Evolutionary conservation across 2,329 filamentous ascomycete genomes (phyloP).

Genomic region (Diaporthe aspalathi): DNA sequence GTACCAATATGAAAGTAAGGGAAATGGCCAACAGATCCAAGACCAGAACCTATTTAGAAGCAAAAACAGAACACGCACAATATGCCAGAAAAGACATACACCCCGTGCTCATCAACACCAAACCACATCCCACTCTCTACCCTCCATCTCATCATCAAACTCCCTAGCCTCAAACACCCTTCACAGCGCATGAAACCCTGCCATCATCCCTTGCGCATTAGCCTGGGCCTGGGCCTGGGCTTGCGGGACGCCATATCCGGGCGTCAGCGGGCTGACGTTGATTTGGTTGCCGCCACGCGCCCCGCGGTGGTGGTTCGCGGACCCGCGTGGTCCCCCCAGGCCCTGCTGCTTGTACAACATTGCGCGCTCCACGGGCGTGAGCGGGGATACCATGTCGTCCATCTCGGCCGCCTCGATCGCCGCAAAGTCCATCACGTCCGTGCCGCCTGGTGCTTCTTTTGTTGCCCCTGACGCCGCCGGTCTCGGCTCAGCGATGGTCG

Average conservation of each 20-base stretch:
- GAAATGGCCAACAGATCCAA: neutral
- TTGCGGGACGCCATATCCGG: slow-evolving; percentile 18
- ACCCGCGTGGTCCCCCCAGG: slow-evolving; percentile 13
- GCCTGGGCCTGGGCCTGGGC: neutral
- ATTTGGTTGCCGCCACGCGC: neutral
- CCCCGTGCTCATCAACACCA: neutral
- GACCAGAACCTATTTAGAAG: neutral
- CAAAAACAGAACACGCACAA: neutral
- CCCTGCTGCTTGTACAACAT: slow-evolving; percentile 39
- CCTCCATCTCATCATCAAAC: neutral
- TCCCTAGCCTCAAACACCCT: neutral
- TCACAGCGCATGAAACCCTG: slow-evolving; percentile 37
- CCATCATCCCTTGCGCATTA: slow-evolving; percentile 23
- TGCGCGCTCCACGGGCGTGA: slow-evolving; percentile 37
- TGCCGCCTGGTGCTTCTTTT: neutral
- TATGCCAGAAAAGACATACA: neutral
- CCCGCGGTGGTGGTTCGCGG: slow-evolving; percentile 2
- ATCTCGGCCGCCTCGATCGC: slow-evolving; percentile 39
- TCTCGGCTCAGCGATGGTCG: slow-evolving; percentile 1
- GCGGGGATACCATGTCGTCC: slow-evolving; percentile 38
- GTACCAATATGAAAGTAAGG: neutral
- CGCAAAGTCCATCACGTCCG: slow-evolving; percentile 35
- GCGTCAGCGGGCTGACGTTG: slow-evolving; percentile 36
- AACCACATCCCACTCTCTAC: neutral
- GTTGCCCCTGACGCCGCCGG: neutral